phyloP scores from a whole-genome alignment of 352 stramenopile genomes.

The Globisporangium spinosum region DNA sequence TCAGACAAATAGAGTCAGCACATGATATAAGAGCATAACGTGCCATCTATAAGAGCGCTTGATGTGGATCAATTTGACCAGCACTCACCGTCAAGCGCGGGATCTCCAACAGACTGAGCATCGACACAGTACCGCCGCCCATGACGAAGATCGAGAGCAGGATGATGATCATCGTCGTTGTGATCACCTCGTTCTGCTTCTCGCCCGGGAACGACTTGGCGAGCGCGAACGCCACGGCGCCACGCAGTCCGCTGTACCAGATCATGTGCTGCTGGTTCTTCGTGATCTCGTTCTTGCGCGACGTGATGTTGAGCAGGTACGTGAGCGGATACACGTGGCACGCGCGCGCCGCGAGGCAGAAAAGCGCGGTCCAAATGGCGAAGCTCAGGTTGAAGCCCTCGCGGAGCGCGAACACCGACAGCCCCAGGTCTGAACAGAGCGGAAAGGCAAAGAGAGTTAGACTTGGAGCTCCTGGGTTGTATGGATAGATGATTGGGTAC shows the following conservation, averaged over 20 bases:
- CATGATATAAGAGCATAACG: not conserved
- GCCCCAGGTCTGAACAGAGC: conserved; percentile 69
- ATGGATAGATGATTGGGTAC: not conserved
- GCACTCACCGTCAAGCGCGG: conserved; percentile 60
- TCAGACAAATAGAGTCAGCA: conserved; percentile 5
- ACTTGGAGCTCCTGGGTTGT: not conserved
- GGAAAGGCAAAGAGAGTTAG: not conserved
- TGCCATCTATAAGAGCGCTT: not conserved
- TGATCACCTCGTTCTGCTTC: not conserved
- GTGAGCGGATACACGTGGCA: conserved; percentile 89
- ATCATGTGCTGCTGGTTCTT: conserved; percentile 93
- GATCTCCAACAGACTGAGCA: conserved; percentile 87
- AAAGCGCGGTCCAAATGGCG: conserved; percentile 82
- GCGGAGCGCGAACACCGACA: conserved; percentile 85
- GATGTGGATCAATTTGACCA: not conserved
- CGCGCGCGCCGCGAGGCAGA: conserved; percentile 81
- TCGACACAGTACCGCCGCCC: conserved; percentile 31
- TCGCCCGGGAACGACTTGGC: conserved; percentile 46
- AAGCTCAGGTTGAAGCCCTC: conserved; percentile 81
- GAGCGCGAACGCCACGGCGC: conserved; percentile 78
- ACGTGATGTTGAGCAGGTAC: conserved; percentile 49
- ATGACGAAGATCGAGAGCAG: not conserved
- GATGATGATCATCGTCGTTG: not conserved
- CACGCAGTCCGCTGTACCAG: conserved; percentile 92
- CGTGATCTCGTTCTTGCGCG: conserved; percentile 65